A percentile compares a stretch with the other conserved stretches of the same genome.
Evolutionary conservation across 2,329 filamentous ascomycete species (phyloP).

Genomic region (Arachnomyces sp.): DNA sequence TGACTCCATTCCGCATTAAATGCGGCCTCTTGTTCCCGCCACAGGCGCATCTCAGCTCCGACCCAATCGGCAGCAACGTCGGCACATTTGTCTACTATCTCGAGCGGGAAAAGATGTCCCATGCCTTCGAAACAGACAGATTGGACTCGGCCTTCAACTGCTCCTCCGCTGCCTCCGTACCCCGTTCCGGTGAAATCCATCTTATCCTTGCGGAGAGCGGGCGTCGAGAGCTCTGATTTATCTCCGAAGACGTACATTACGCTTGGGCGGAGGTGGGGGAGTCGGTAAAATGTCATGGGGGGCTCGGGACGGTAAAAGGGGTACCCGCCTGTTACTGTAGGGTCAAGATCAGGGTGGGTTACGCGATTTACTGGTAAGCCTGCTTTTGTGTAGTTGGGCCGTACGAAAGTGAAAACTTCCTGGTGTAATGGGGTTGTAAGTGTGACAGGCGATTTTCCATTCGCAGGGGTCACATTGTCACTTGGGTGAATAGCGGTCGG

Average conservation of each 20-base stretch:
- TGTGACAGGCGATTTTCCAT: constrained; percentile 49
- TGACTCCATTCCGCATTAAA: constrained; percentile 49
- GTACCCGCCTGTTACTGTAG: constrained; percentile 20
- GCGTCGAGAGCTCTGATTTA: constrained; percentile 33
- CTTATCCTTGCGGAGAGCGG: constrained; percentile 33
- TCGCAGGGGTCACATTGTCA: constrained; percentile 43
- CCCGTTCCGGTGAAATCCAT: constrained; percentile 32
- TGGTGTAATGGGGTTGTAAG: constrained; percentile 75
- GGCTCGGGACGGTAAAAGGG: constrained; percentile 40
- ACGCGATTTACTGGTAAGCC: constrained; percentile 29
- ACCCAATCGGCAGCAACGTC: constrained; percentile 51
- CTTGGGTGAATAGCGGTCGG: constrained; percentile 48
- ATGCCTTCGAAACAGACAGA: constrained; percentile 54
- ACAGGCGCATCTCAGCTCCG: constrained; percentile 47
- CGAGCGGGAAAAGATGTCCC: constrained; percentile 80
- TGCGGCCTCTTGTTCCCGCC: constrained; percentile 48
- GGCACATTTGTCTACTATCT: constrained; percentile 61
- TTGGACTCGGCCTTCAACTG: constrained; percentile 58
- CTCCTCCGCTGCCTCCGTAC: constrained; percentile 42
- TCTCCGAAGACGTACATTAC: constrained; percentile 39
- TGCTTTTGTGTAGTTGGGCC: constrained; percentile 38
- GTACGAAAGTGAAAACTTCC: constrained; percentile 55
- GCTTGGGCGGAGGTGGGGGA: constrained; percentile 37
- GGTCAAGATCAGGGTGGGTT: constrained; percentile 40
- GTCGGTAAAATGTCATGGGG: constrained; percentile 28